Base-by-base conservation (phyloP, 108 stramenopile genomes). In the Cyclotella sp. region DNA sequence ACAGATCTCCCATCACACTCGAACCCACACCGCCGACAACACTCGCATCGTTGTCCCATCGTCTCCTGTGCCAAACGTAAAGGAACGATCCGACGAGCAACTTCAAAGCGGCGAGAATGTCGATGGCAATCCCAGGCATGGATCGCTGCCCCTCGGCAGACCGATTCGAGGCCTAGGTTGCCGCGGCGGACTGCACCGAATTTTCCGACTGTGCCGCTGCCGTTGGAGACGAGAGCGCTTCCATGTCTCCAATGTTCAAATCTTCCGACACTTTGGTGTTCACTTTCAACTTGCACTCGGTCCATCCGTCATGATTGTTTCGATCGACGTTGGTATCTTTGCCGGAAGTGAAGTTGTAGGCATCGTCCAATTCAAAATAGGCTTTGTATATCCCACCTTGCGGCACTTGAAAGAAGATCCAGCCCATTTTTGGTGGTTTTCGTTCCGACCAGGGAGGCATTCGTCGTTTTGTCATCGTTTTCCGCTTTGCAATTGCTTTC, bases 341-440 rank as follows among this genome's bases (percentile, higher is more conserved):
- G 59, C 6, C 64, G 73, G 3, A 82, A 53, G 73, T 59, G 46
- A 51, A 81, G 15, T 51, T 67, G 42, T 70, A 81, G 41, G 30
- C 49, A n/a, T 70, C 68, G 7, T n/a, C 47, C 18, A 75, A 43
- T 18, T 81, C 73, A 47, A 70, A 81, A 30, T 70, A n/a, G 8
- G 63, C 69, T 24, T 42, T 42, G 44, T 81, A 81, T 12, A 22
- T 57, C 26, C 30, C 7, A 4, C 80, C 73, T 0, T 28, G 19
- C 13, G 73, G 69, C 22, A 70, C 62, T 60, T 75, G 62, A 34
- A 81, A 70, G 55, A 70, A 75, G 42, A 70, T 75, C 61, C 61
- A 68, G 15, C 80, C 80, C 22, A 65, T 62, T 4, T 34, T 70
- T 53, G 44, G 80, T 81, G 30, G 18, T 28, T 26, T 43, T 47